phyloP scores from a whole-genome alignment of 371 early-diverging fungal genomes.

The Apophysomyces trapeziformis region DNA sequence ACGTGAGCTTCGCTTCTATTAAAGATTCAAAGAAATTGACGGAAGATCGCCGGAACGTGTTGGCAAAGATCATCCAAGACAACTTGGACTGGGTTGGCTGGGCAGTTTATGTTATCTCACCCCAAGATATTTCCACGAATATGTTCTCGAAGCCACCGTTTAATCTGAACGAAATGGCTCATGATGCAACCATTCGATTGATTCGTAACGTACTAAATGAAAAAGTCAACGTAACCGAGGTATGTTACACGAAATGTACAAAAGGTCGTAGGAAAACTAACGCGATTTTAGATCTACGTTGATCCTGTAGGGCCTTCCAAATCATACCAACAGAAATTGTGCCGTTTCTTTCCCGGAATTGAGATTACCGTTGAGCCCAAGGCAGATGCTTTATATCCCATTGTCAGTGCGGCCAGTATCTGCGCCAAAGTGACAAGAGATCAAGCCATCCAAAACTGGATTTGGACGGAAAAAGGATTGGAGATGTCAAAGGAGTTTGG shows the following conservation, averaged over 20 bases:
- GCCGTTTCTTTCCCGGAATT: constrained; percentile 72
- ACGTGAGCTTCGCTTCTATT: not conserved
- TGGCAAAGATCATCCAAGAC: constrained; percentile 70
- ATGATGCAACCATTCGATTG: constrained; percentile 90
- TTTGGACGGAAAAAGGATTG: constrained; percentile 71
- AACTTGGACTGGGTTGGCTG: constrained; percentile 80
- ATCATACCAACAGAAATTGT: constrained; percentile 82
- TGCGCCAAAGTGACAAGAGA: constrained; percentile 99
- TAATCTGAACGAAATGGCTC: constrained; percentile 95
- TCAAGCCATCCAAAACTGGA: constrained; percentile 80
- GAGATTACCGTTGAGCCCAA: constrained; percentile 91
- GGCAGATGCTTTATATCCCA: constrained; percentile 95
- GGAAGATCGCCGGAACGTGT: constrained; percentile 69
- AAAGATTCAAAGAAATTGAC: constrained; percentile 90
- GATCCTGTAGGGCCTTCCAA: constrained; percentile 98
- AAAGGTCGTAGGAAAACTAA: not conserved
- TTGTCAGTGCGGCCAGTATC: constrained; percentile 99
- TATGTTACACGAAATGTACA: constrained; percentile 22
- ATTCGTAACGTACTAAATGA: constrained; percentile 67
- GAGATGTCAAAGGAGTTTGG: constrained; percentile 75
- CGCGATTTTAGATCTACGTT: constrained; percentile 79
- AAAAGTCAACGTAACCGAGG: constrained; percentile 78
- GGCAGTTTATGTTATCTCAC: constrained; percentile 82
- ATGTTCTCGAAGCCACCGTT: constrained; percentile 89
- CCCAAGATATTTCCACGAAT: constrained; percentile 85